These are phyloP conservation scores for Eutypa lata DNA, from an alignment of 2,329 filamentous ascomycete species.

Conservation along the genomic window DNA sequence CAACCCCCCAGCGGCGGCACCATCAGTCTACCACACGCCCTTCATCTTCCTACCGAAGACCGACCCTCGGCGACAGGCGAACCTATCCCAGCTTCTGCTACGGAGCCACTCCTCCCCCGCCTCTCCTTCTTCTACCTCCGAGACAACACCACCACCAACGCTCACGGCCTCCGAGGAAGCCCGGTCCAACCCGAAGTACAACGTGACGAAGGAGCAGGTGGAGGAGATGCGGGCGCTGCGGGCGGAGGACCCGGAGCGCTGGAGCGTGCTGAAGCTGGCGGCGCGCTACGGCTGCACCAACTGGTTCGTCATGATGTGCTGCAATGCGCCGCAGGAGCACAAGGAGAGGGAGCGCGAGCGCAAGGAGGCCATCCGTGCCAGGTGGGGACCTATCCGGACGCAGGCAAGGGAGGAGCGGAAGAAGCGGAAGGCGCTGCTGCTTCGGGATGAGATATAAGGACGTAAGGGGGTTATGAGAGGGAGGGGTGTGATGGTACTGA, in stretches of 20 bases:
- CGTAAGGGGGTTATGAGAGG: no score
- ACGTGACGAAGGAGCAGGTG: constrained; percentile 54
- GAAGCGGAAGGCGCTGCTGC: constrained; percentile 51
- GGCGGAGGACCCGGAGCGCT: constrained; percentile 48
- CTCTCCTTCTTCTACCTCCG: no score
- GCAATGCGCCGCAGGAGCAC: constrained; percentile 47
- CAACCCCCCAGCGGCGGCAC: constrained; percentile 53
- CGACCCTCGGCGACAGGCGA: constrained; percentile 51
- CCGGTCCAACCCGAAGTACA: constrained; percentile 17
- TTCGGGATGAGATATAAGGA: constrained; percentile 46
- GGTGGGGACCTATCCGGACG: constrained; percentile 55
- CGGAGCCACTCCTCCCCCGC: constrained; percentile 26
- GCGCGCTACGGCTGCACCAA: constrained; percentile 53
- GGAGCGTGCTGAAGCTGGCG: constrained; percentile 53
- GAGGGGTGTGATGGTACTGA: background rate
- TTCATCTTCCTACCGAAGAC: constrained; percentile 60
- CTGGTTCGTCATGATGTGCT: constrained; percentile 58
- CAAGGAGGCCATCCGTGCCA: constrained; percentile 45
- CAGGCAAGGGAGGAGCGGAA: constrained; percentile 54
- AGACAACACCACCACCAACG: constrained; percentile 32
- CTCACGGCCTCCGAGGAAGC: constrained; percentile 6
- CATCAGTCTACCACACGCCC: constrained; percentile 62
- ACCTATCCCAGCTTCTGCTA: constrained; percentile 44
- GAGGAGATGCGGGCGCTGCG: constrained; percentile 58
- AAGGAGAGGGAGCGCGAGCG: constrained; percentile 41